Evolutionary conservation across 2,329 filamentous ascomycete species (phyloP), one percentile per base, ranked within the genome.

Genomic region (Dichotomopilus funicola): DNA sequence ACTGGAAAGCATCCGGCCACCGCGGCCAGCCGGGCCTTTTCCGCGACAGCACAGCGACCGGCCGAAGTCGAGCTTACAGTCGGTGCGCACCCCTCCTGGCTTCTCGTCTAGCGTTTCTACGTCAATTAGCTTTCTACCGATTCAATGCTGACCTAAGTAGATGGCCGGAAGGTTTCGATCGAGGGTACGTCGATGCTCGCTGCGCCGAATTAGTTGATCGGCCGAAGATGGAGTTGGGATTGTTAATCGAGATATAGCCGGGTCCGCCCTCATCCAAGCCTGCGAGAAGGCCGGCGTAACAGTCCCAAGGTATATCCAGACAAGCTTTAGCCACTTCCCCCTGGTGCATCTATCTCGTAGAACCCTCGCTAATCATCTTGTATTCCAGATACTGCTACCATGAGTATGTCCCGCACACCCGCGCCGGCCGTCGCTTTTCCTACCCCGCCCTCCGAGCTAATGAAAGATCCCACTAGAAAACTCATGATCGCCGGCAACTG

Each of bases 401-500:
- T 82, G 92, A 97, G 88, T 90, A 83, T 76, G 83, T 77, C 65
- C 44, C 58, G 60, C 57, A 42, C 55, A 35, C 31, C 55, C 40
- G 13, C 61, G 55, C 56, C 67, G 63, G 59, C 65, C 64, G 51
- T 55, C 49, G 58, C 60, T 51, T 55, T 49, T 58, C 60, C 51
- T 63, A 51, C 53, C 44, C 55, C 54, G 49, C 54, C 62, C 12
- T 53, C 50, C 49, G 36, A 45, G 65, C 77, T 80, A 68, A 80
- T 70, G 68, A 70, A 65, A 65, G 65, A 57, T 56, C 54, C 63
- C 53, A 47, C 40, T 27, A 92, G 89, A 72, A 97, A 99, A 78
- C 82, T 99, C 65, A 91, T 95, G 87, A 96, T 99, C 80, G 94
- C 94, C 68, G 94, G 94, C 75, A 99, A 97, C 77, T 99, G 94